Conservation (phyloP, 2,329 filamentous ascomycete genomes). For the Hypoxylon sp. region DNA sequence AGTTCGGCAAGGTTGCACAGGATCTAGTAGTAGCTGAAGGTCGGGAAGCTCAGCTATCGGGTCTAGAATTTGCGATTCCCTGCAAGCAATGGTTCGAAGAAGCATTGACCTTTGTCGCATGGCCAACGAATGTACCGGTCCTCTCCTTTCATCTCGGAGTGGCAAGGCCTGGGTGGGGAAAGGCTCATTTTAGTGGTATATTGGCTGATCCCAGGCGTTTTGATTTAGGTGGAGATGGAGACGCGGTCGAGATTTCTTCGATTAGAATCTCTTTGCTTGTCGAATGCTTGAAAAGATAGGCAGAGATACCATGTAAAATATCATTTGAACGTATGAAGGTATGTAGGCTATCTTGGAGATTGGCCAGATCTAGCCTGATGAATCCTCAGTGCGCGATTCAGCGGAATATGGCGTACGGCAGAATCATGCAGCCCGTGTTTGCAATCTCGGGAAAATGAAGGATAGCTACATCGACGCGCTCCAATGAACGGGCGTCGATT, state of each 20-base stretch:
- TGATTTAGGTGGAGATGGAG: constrained; percentile 32
- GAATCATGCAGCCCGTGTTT: constrained; percentile 16
- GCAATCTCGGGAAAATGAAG: constrained; percentile 39
- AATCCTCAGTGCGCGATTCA: constrained; percentile 16
- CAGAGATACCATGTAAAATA: constrained; percentile 14
- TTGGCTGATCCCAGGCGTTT: constrained; percentile 25
- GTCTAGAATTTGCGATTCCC: constrained; percentile 9
- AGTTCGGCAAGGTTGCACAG: constrained; percentile 1
- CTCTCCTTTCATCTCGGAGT: constrained; percentile 41
- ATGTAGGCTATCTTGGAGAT: constrained; percentile 14
- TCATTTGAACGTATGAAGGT: neutral
- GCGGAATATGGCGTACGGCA: constrained; percentile 14
- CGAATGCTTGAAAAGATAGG: neutral
- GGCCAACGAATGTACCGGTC: neutral
- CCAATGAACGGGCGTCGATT: constrained; percentile 10
- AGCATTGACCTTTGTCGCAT: constrained; percentile 23
- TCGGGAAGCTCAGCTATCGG: neutral
- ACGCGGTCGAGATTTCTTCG: constrained; percentile 26
- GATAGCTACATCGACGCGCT: constrained; percentile 25
- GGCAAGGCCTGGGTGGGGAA: constrained; percentile 29
- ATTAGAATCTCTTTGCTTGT: constrained; percentile 6
- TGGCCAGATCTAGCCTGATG: constrained; percentile 15
- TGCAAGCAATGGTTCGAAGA: constrained; percentile 10
- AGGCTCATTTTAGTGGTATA: constrained; percentile 30
- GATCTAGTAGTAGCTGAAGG: neutral